These are phyloP conservation scores for Acacia melanoxylon DNA, from an alignment of 306 rosid genomes.

Conservation along the genomic window DNA sequence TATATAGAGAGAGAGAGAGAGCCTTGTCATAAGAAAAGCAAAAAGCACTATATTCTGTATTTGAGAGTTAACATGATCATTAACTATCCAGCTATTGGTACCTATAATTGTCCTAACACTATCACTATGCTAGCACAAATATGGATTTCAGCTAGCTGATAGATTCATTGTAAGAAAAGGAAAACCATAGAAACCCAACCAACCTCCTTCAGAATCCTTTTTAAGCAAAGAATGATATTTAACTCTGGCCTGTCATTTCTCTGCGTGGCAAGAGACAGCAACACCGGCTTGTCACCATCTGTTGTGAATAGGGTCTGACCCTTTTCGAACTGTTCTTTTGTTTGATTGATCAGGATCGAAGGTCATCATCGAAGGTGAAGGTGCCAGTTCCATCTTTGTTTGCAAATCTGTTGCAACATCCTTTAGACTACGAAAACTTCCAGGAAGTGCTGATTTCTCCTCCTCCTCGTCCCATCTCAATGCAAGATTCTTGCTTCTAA, in stretches of 20 bases:
- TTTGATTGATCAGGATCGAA: constrained; percentile 72
- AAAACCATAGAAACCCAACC: constrained; percentile 44
- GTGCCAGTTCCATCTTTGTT: constrained; percentile 56
- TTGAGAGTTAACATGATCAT: constrained; percentile 45
- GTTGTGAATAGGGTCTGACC: constrained; percentile 96
- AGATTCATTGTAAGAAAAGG: constrained; percentile 22
- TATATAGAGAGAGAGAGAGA: neutral
- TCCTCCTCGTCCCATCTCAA: constrained; percentile 54
- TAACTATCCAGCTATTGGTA: constrained; percentile 50
- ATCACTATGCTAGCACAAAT: constrained; percentile 36
- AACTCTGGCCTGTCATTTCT: constrained; percentile 28
- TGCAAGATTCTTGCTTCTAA: constrained; percentile 70
- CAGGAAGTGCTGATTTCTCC: constrained; percentile 38
- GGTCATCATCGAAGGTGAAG: constrained; percentile 59
- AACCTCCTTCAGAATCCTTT: constrained; percentile 30
- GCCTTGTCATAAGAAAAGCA: constrained; percentile 20
- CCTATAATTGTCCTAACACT: constrained; percentile 51
- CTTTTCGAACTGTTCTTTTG: constrained; percentile 69
- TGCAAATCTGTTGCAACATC: constrained; percentile 53
- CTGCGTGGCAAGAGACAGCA: constrained; percentile 21
- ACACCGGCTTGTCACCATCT: constrained; percentile 56
- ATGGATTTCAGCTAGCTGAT: constrained; percentile 43
- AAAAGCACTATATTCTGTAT: constrained; percentile 47
- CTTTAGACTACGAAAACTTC: constrained; percentile 48
- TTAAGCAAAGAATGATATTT: constrained; percentile 32